These are phyloP conservation scores for Fraxinus sp. DNA, from an alignment of 305 asterid species.

Conservation along the genomic window DNA sequence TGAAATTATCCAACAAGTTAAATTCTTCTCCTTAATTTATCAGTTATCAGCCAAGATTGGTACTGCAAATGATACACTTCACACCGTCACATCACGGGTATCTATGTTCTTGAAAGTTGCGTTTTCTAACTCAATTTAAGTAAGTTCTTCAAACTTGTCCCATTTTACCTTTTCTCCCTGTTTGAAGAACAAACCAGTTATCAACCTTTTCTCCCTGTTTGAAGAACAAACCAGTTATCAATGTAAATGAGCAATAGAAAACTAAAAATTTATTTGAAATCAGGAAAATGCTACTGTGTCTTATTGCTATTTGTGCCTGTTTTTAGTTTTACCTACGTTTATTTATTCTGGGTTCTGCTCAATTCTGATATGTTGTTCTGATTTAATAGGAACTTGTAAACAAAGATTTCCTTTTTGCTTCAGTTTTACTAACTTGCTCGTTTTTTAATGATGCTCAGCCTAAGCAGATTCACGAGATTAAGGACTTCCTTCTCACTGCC, in stretches of 20 bases:
- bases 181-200: neutral
- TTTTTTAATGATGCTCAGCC: slow-evolving; percentile 32
- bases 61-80: neutral
- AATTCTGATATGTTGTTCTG: neutral
- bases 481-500: slow-evolving; percentile 54
- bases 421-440: neutral
- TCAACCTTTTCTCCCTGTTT: neutral
- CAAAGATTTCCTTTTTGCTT: neutral
- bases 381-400: neutral
- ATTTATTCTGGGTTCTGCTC: neutral
- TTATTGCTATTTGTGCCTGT: neutral
- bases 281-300: neutral
- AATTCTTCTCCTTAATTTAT: neutral
- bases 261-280: neutral
- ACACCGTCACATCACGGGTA: neutral
- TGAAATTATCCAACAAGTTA: neutral
- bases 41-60: neutral
- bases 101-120: neutral
- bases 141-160: neutral
- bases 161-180: neutral
- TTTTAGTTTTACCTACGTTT: neutral
- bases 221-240: neutral
- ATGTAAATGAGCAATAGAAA: neutral
- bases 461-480: slow-evolving; percentile 56
- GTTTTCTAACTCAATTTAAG: neutral